Percentiles rank a stretch among this genome's conserved stretches.
Conservation (phyloP, 805 yeast genomes). For the Lachancea dasiensis region DNA sequence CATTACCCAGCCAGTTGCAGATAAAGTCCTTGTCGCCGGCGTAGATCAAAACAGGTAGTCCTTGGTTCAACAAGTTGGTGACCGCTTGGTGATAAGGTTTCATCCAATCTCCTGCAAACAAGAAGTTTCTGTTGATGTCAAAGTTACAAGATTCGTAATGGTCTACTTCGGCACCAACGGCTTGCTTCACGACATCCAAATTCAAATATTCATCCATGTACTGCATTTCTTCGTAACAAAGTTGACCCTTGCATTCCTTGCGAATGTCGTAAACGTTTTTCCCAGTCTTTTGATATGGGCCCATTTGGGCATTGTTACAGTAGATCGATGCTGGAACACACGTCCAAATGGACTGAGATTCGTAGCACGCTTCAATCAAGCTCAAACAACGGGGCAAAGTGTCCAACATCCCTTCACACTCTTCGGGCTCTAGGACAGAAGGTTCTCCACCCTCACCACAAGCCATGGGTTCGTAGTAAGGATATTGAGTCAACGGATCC, state of each 20-base stretch:
- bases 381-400: constrained; percentile 72
- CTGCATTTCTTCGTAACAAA: constrained; percentile 77
- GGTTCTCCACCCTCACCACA: constrained; percentile 88
- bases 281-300: constrained; percentile 79
- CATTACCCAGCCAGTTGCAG: constrained; percentile 95
- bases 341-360: constrained; percentile 64
- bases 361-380: constrained; percentile 74
- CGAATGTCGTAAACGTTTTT: constrained; percentile 89
- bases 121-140: constrained; percentile 71
- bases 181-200: constrained; percentile 63
- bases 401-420: constrained; percentile 65
- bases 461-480: constrained; percentile 85
- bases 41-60: constrained; percentile 77
- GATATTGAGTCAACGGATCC: constrained; percentile 75
- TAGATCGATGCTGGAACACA: constrained; percentile 90
- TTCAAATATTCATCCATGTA: constrained; percentile 78
- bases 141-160: constrained; percentile 69
- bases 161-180: constrained; percentile 88
- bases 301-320: constrained; percentile 80
- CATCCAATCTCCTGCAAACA: constrained; percentile 88
- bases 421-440: constrained; percentile 68
- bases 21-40: constrained; percentile 97
- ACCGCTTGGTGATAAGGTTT: constrained; percentile 80
- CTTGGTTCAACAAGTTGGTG: constrained; percentile 60
- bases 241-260: constrained; percentile 63